A percentile compares a stretch with the other conserved stretches of the same genome.
These are phyloP conservation scores for Globisporangium nagaii DNA, from an alignment of 352 stramenopile genomes.

Conservation along the genomic window DNA sequence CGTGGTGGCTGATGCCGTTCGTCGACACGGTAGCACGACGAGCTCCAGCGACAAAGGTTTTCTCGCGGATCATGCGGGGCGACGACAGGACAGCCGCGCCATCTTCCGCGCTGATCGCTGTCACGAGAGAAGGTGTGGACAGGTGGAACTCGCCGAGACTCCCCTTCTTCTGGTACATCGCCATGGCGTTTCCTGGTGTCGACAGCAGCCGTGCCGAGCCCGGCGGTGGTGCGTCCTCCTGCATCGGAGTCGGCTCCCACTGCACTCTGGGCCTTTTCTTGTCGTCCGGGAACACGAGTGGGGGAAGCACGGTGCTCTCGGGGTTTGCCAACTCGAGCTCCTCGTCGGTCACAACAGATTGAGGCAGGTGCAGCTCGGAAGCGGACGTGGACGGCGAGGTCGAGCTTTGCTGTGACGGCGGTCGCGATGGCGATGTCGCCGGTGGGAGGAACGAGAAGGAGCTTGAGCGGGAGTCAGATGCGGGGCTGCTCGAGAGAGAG, in stretches of 20 bases:
- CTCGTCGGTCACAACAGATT: conserved; percentile 7
- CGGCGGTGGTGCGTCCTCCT: not conserved
- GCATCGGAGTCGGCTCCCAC: conserved; percentile 3
- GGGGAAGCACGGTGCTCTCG: conserved; percentile 3
- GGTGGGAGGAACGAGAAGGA: not conserved
- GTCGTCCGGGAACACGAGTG: conserved; percentile 11
- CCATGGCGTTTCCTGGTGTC: not conserved
- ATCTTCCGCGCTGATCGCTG: not conserved
- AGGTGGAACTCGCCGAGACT: conserved; percentile 4
- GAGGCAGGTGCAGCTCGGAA: not conserved
- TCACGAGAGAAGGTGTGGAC: conserved; percentile 6
- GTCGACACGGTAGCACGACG: conserved; percentile 23
- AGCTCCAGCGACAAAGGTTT: not conserved
- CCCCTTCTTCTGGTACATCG: conserved; percentile 9
- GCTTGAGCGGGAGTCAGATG: not conserved
- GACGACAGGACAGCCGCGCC: not conserved
- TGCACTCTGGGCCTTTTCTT: conserved; percentile 1
- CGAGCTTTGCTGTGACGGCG: not conserved
- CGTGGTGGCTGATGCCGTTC: conserved; percentile 36
- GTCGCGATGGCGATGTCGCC: not conserved
- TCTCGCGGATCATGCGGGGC: not conserved
- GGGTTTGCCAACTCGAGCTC: not conserved
- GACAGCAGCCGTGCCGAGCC: not conserved
- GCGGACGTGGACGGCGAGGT: not conserved
- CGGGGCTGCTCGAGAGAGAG: not conserved